Conservation (phyloP, 768 basidiomycete genomes). For the Termitomyces sp. region DNA sequence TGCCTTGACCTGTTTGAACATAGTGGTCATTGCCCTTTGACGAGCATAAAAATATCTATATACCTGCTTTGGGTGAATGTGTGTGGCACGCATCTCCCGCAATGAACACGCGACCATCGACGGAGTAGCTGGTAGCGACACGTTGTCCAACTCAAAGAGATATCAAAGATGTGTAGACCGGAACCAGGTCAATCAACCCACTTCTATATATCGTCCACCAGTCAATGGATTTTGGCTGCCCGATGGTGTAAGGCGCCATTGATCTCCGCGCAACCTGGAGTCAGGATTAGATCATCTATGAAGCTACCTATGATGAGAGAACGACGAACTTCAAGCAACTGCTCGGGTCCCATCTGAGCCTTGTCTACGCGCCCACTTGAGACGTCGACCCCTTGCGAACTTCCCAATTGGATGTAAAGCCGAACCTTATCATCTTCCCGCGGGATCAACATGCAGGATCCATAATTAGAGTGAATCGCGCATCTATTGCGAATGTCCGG, state of each 20-base stretch:
- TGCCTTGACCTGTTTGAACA: conserved; percentile 51
- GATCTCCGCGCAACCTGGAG: conserved; percentile 48
- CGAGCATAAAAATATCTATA: conserved; percentile 1
- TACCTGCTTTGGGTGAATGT: conserved; percentile 62
- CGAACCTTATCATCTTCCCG: conserved; percentile 64
- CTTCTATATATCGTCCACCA: conserved; percentile 77
- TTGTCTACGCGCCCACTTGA: conserved; percentile 50
- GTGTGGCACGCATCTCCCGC: conserved; percentile 74
- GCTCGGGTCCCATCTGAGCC: conserved; percentile 38
- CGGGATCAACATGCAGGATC: conserved; percentile 71
- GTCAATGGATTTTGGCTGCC: conserved; percentile 42
- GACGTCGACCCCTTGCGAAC: conserved; percentile 37
- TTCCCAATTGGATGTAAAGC: conserved; percentile 64
- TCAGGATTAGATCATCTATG: background rate
- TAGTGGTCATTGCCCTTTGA: background rate
- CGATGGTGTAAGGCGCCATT: conserved; percentile 49
- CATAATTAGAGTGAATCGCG: conserved; percentile 63
- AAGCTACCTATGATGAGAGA: background rate
- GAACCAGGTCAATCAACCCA: conserved; percentile 22
- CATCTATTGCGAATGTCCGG: conserved; percentile 67
- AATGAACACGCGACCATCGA: conserved; percentile 65
- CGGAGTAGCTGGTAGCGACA: conserved; percentile 57
- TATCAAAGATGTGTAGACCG: background rate
- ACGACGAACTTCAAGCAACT: conserved; percentile 43
- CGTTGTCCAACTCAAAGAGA: conserved; percentile 58